A percentile compares a stretch with the other conserved stretches of the same genome.
phyloP scores from a whole-genome alignment of 2,329 filamentous ascomycete genomes.

The Chrysosporium queenslandicum region DNA sequence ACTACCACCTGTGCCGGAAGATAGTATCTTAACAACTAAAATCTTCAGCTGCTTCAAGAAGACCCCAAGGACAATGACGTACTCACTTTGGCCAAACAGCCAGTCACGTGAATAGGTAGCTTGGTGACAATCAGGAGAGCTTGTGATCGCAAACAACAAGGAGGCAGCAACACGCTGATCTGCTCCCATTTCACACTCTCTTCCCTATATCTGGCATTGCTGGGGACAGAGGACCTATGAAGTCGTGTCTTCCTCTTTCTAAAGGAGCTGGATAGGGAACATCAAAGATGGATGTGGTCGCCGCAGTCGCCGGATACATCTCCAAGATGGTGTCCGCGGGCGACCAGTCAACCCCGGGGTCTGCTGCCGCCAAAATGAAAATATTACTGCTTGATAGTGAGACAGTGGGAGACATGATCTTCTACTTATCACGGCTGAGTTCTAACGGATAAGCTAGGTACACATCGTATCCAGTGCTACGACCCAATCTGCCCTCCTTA shows the following conservation, averaged over 20 bases:
- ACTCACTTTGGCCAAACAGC: too few species aligned
- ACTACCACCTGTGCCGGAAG: too few species aligned
- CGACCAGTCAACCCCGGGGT: slow-evolving; percentile 54
- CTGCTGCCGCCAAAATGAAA: slow-evolving; percentile 89
- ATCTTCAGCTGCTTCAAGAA: too few species aligned
- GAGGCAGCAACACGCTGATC: too few species aligned
- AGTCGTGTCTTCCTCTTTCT: background rate
- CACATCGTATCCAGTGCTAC: slow-evolving; percentile 89
- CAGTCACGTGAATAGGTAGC: background rate
- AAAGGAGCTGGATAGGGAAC: background rate
- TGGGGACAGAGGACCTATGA: background rate
- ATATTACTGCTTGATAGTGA: slow-evolving; percentile 87
- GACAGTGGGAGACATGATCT: slow-evolving; percentile 53
- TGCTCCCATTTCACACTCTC: too few species aligned
- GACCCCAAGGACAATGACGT: too few species aligned
- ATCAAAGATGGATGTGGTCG: slow-evolving; percentile 72
- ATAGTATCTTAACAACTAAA: too few species aligned
- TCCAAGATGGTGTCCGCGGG: slow-evolving; percentile 86
- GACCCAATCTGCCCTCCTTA: slow-evolving; percentile 87
- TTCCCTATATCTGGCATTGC: background rate
- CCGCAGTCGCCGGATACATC: slow-evolving; percentile 89
- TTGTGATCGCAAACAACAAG: too few species aligned
- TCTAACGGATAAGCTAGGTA: slow-evolving; percentile 43
- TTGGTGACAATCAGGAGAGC: too few species aligned
- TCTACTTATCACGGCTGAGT: slow-evolving; percentile 14